These are phyloP conservation scores for Sphagnurus paluster DNA, from an alignment of 1,284 basidiomycete species.

Conservation along the genomic window DNA sequence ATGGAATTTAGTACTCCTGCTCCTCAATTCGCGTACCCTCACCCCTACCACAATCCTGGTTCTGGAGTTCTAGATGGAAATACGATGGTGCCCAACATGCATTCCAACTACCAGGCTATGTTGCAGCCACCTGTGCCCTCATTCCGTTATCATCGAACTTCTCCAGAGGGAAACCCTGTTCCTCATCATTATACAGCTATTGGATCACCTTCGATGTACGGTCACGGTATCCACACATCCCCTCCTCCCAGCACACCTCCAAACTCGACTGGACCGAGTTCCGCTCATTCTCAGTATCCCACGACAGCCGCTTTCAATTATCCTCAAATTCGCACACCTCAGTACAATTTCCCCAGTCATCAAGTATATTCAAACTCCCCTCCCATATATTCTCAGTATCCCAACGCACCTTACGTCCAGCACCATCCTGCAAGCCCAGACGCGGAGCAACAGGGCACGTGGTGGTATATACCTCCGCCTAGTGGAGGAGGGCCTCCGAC, in stretches of 20 bases:
- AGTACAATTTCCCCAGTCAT: conserved; percentile 39
- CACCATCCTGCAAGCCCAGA: conserved; percentile 31
- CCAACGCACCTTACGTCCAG: conserved; percentile 37
- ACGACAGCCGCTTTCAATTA: conserved; percentile 40
- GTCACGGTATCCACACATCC: conserved; percentile 28
- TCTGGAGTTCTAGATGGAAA: conserved; percentile 27
- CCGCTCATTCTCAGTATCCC: conserved; percentile 31
- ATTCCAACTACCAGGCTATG: conserved; percentile 35
- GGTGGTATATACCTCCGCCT: conserved; percentile 54
- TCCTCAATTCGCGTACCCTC: conserved; percentile 40
- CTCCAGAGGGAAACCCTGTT: conserved; percentile 33
- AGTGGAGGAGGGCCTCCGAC: conserved; percentile 22
- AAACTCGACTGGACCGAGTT: conserved; percentile 20
- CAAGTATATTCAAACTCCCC: conserved; percentile 42
- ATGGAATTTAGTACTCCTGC: conserved; percentile 37
- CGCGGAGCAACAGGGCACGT: conserved; percentile 43
- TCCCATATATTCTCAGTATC: conserved; percentile 38
- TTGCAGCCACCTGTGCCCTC: conserved; percentile 29
- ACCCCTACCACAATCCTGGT: conserved; percentile 29
- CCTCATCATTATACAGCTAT: conserved; percentile 25
- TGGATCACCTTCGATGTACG: conserved; percentile 21
- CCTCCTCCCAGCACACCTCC: conserved; percentile 22
- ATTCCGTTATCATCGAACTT: conserved; percentile 34
- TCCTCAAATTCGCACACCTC: conserved; percentile 33
- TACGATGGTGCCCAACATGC: conserved; percentile 34